Base-by-base conservation (phyloP, 1,139 yeast species). In the Magnusiomyces fungicola region DNA sequence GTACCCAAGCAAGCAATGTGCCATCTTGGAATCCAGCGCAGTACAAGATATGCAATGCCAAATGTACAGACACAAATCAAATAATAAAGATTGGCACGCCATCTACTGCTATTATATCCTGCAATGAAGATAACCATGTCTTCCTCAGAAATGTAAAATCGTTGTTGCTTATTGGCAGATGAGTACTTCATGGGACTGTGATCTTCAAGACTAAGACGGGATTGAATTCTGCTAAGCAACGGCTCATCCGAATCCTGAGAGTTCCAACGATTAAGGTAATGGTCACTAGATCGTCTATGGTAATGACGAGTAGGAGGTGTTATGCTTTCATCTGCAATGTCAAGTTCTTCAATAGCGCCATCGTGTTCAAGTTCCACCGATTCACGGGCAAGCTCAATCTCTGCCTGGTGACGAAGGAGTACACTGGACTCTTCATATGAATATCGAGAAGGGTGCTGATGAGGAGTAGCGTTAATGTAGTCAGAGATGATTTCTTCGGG, bases 101-200 rank as follows among this genome's bases (percentile, higher is more conserved):
- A 52, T 47, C 63, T 63, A 23, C 81, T 77, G 22, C 81, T 77
- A 49, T 69, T 69, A 64, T 86, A 92, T 2, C 97, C 98, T 0
- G 97, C 97, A 56, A 92, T 84, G 54, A 95, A 96, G 53, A 94
- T 78, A 19, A 90, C 92, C 61, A 92, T 71, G 68, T 92, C 99
- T 62, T 92, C 98, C 65, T 94, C 97, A 0, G 96, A 92, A 55
- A 94, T 78, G 65, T 92, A 92, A 64, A 85, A 88, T 49, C 97
- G 74, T 67, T 92, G 98, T 69, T 72, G 56, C 5, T 25, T 24
- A 25, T 70, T 6, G 79, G 72, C 9, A 75, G 78, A 58, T 64
- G 71, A 23, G 23, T 45, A 48, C 34, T 36, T 40, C 23, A 30
- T 46, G 7, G 32, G 36, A 12, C 27, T 14, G 10, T 29, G 43